Percentiles rank a stretch among this genome's conserved stretches.
phyloP scores from a whole-genome alignment of 495 filamentous ascomycete species.

The Neurospora sp. region DNA sequence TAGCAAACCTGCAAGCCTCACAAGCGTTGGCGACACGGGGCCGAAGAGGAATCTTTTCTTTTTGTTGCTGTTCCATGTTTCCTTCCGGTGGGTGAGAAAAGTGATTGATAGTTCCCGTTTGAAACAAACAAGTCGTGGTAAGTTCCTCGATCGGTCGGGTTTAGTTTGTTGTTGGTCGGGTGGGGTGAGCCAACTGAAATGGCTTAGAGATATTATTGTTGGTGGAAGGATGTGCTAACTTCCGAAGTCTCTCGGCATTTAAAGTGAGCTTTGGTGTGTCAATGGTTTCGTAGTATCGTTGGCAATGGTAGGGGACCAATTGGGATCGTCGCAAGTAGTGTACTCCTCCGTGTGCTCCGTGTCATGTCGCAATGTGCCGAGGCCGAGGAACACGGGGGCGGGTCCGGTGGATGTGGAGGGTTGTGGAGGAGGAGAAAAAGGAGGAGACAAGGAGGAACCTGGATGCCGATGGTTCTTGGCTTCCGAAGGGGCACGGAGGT shows the following conservation, averaged over 20 bases:
- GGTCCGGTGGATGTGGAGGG: constrained; percentile 3
- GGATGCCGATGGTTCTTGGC: constrained; percentile 4
- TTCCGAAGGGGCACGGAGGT: constrained; percentile 15
- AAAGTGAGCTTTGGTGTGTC: not conserved
- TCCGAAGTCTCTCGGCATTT: not conserved
- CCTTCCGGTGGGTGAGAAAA: not conserved
- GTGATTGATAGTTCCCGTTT: not conserved
- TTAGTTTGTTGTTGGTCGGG: not conserved
- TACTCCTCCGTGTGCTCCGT: not conserved
- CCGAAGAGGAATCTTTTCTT: constrained; percentile 3
- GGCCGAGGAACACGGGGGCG: not conserved
- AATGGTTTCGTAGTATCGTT: not conserved
- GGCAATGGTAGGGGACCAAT: not conserved
- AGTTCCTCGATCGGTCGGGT: not conserved
- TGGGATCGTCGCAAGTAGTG: not conserved
- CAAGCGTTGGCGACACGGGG: constrained; percentile 33
- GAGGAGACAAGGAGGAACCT: not conserved
- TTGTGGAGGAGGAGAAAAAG: constrained; percentile 1
- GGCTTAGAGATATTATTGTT: not conserved
- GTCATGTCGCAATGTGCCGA: not conserved
- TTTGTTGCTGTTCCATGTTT: not conserved
- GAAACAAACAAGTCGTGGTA: not conserved
- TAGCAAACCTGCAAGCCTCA: constrained; percentile 36
- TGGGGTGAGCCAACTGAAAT: not conserved
- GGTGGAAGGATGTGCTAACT: not conserved